A percentile compares a stretch with the other conserved stretches of the same genome.
Evolutionary conservation across 768 basidiomycete species (phyloP).

Genomic region (Exidia glandulosa): DNA sequence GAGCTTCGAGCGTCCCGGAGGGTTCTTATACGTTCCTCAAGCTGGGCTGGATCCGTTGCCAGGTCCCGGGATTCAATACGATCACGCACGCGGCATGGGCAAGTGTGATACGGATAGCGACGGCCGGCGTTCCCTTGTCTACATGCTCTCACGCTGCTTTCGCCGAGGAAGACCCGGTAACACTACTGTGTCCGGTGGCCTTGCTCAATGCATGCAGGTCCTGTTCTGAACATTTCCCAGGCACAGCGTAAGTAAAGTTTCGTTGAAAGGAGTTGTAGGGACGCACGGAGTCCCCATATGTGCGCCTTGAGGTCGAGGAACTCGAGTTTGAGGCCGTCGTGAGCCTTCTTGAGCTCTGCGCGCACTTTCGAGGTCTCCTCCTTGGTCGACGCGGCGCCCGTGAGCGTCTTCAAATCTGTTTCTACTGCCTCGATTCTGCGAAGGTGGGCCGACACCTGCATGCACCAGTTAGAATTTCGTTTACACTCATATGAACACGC

Average conservation of each 20-base stretch:
- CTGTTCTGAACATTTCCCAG: slow-evolving; percentile 44
- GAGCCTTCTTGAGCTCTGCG: slow-evolving; percentile 77
- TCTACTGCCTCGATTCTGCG: slow-evolving; percentile 78
- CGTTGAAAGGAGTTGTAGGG: neutral
- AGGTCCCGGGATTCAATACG: neutral
- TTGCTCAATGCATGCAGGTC: slow-evolving; percentile 65
- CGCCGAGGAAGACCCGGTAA: neutral
- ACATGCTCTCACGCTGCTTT: neutral
- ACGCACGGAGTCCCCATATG: slow-evolving; percentile 84
- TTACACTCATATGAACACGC: no score
- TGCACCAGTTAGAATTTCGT: no score
- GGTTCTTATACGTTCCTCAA: no score
- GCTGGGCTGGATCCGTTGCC: neutral
- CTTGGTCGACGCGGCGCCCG: slow-evolving; percentile 54
- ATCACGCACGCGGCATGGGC: no score
- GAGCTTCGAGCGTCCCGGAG: no score
- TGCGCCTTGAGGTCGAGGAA: slow-evolving; percentile 71
- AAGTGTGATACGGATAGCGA: no score
- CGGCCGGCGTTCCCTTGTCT: neutral
- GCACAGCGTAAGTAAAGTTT: no score
- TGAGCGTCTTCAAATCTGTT: slow-evolving; percentile 73
- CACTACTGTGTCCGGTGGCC: no score
- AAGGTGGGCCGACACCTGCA: slow-evolving; percentile 72
- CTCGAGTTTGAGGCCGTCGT: slow-evolving; percentile 75
- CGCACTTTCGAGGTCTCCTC: slow-evolving; percentile 70